Conservation (phyloP, 257 asterid genomes). For the Nicotiana noctiflora region DNA sequence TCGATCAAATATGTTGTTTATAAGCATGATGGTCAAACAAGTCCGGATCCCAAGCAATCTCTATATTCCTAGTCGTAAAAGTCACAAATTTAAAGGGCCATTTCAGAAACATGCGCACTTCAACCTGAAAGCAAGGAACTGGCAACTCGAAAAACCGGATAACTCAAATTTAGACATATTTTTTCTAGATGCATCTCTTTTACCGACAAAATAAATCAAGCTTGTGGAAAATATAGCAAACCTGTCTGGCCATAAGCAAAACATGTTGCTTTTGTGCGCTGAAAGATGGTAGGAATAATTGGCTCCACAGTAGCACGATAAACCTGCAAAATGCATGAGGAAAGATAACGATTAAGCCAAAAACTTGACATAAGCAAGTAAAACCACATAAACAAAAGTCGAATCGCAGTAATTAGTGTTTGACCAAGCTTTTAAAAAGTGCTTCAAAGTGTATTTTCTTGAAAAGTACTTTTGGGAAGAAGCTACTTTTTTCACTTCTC, state of each 20-base stretch:
- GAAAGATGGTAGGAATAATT: constrained; percentile 90
- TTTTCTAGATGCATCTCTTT: background rate
- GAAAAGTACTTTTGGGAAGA: no score
- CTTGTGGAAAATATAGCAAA: constrained; percentile 14
- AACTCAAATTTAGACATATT: background rate
- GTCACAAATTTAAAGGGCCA: background rate
- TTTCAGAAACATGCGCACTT: background rate
- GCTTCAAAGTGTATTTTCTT: no score
- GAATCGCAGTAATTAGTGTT: no score
- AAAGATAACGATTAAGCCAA: background rate
- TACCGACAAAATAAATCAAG: background rate
- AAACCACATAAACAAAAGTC: background rate
- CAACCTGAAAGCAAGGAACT: background rate
- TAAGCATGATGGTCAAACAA: background rate
- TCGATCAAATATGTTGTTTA: background rate
- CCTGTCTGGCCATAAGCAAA: constrained; percentile 99
- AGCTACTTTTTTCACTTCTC: no score
- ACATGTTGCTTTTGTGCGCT: constrained; percentile 98
- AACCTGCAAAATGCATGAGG: constrained; percentile 46
- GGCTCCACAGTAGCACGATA: constrained; percentile 96
- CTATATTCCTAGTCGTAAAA: background rate
- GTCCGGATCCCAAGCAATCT: background rate
- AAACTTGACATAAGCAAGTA: background rate
- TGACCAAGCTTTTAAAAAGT: no score
- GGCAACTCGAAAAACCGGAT: background rate